A percentile compares a stretch with the other conserved stretches of the same genome.
phyloP scores from a whole-genome alignment of 768 basidiomycete genomes.

The Pisolithus orientalis region DNA sequence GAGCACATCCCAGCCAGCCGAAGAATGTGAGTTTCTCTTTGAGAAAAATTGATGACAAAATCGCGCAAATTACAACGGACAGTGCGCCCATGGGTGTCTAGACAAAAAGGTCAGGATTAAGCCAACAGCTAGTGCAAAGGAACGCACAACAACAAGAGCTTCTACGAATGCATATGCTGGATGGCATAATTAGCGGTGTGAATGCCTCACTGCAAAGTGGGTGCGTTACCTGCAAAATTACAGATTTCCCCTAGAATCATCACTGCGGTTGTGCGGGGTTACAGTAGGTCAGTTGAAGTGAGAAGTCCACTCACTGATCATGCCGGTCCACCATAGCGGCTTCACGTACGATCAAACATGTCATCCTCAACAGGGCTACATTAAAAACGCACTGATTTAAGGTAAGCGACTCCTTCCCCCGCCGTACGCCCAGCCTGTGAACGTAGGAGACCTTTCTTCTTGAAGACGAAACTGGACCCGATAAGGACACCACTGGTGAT shows the following conservation, averaged over 20 bases:
- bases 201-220: not conserved
- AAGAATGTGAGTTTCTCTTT: slow-evolving; percentile 92
- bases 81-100: slow-evolving; percentile 91
- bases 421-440: slow-evolving; percentile 74
- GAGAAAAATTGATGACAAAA: slow-evolving; percentile 88
- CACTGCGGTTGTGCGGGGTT: slow-evolving; percentile 36
- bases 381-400: slow-evolving; percentile 71
- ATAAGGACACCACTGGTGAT: slow-evolving; percentile 81
- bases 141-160: slow-evolving; percentile 82
- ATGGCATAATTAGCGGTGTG: slow-evolving; percentile 9
- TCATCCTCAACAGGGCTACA: not conserved
- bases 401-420: slow-evolving; percentile 88
- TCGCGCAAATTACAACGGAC: slow-evolving; percentile 92
- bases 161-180: slow-evolving; percentile 84
- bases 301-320: slow-evolving; percentile 59
- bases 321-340: slow-evolving; percentile 92
- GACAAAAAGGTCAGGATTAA: slow-evolving; percentile 1
- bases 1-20: slow-evolving; percentile 90
- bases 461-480: slow-evolving; percentile 91
- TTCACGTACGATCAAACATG: slow-evolving; percentile 23
- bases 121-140: not conserved
- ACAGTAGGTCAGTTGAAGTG: no score
- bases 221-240: slow-evolving; percentile 70
- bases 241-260: slow-evolving; percentile 90
- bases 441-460: slow-evolving; percentile 88